Conservation (phyloP, 75 land plant genomes). For the Picea glauca region DNA sequence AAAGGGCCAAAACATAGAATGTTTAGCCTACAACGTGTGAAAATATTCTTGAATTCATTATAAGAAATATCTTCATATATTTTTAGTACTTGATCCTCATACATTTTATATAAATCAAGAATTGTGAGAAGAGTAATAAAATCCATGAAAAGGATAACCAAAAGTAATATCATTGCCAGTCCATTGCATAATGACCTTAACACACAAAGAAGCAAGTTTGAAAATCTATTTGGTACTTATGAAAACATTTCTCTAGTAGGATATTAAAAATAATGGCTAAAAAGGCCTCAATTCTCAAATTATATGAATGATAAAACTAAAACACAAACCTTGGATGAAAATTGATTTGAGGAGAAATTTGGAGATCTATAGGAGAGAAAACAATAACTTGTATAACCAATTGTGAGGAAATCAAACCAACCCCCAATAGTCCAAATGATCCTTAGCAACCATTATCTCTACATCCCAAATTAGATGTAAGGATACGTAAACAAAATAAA, state of each 20-base stretch:
- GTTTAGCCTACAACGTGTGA: no score
- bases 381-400: slow-evolving; percentile 39
- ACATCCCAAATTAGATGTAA: no score
- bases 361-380: neutral
- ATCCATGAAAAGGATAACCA: slow-evolving; percentile 25
- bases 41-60: slow-evolving; percentile 7
- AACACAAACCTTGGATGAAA: no score
- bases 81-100: slow-evolving; percentile 54
- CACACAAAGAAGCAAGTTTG: no score
- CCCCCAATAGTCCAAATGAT: slow-evolving; percentile 60
- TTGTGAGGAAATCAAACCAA: slow-evolving; percentile 58
- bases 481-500: no score
- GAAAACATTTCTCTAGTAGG: no score
- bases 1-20: no score
- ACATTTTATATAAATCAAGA: slow-evolving; percentile 66
- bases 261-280: neutral
- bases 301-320: neutral
- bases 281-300: neutral
- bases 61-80: slow-evolving; percentile 18
- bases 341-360: neutral
- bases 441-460: no score
- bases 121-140: slow-evolving; percentile 50
- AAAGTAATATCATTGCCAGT: no score
- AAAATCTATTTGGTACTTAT: no score
- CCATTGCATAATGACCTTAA: no score